phyloP scores from a whole-genome alignment of 2,329 filamentous ascomycete genomes.

The Rosellinia necatrix region DNA sequence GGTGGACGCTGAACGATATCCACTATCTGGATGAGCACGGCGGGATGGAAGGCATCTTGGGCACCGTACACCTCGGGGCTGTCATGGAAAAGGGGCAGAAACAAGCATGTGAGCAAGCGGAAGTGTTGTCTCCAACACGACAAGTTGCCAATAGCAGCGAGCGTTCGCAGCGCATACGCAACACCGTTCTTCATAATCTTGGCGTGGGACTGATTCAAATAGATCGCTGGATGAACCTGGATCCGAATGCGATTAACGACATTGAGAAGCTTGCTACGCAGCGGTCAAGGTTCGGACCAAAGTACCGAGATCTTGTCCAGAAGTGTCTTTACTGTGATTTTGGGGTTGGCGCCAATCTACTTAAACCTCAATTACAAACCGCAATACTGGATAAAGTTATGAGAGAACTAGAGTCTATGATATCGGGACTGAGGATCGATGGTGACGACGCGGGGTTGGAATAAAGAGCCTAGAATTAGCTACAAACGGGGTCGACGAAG shows the following conservation, averaged over 20 bases:
- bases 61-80: neutral
- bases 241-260: neutral
- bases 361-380: neutral
- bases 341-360: neutral
- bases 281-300: neutral
- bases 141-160: neutral
- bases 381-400: neutral
- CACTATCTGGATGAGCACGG: neutral
- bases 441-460: neutral
- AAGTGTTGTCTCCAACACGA: neutral
- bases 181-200: neutral
- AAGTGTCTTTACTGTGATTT: neutral
- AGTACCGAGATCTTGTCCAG: neutral
- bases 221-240: neutral
- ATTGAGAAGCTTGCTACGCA: neutral
- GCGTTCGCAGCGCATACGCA: neutral
- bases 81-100: neutral
- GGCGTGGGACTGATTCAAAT: neutral
- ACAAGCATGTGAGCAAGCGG: neutral
- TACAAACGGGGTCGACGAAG: too few relatives aligned
- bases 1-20: neutral
- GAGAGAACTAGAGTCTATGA: neutral
- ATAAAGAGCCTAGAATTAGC: too few relatives aligned
- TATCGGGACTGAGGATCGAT: neutral
- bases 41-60: neutral